Conservation (phyloP, 2,329 filamentous ascomycete species). For the Pyrenochaeta sp. region DNA sequence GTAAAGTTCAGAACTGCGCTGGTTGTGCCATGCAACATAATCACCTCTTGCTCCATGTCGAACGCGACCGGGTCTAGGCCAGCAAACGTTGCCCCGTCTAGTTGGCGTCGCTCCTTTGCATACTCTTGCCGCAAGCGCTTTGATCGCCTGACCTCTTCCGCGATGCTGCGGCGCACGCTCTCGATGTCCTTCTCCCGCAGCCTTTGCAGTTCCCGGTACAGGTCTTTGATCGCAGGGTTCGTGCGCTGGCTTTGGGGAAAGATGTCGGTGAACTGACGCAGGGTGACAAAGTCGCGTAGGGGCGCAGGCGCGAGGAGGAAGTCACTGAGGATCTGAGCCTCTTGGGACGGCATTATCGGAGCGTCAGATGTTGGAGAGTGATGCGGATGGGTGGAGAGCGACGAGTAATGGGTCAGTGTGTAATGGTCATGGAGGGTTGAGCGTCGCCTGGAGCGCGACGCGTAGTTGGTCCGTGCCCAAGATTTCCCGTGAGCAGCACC, state of each 20-base stretch:
- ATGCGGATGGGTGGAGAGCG: not conserved
- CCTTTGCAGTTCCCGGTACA: conserved; percentile 82
- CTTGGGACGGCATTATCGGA: conserved; percentile 71
- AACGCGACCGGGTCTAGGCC: conserved; percentile 67
- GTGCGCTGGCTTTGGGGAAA: conserved; percentile 74
- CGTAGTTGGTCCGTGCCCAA: conserved; percentile 27
- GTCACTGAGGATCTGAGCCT: conserved; percentile 75
- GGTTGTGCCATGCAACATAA: not conserved
- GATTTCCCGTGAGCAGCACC: conserved; percentile 22
- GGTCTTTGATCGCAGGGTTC: conserved; percentile 70
- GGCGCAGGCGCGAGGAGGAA: conserved; percentile 81
- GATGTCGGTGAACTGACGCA: conserved; percentile 76
- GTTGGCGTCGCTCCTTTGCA: conserved; percentile 60
- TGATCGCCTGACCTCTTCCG: conserved; percentile 68
- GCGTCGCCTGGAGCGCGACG: conserved; percentile 25
- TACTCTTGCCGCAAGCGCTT: conserved; percentile 66
- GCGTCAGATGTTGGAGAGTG: conserved; percentile 1
- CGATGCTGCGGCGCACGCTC: conserved; percentile 69
- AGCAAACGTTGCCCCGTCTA: conserved; percentile 62
- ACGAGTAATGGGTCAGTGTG: conserved; percentile 20
- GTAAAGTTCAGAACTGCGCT: conserved; percentile 13
- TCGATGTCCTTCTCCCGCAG: conserved; percentile 75
- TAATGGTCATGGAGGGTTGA: conserved; percentile 1
- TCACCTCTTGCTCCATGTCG: conserved; percentile 59
- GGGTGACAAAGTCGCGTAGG: conserved; percentile 74